Evolutionary conservation across 805 yeast species (phyloP).

Genomic region (Pichia scutulata): DNA sequence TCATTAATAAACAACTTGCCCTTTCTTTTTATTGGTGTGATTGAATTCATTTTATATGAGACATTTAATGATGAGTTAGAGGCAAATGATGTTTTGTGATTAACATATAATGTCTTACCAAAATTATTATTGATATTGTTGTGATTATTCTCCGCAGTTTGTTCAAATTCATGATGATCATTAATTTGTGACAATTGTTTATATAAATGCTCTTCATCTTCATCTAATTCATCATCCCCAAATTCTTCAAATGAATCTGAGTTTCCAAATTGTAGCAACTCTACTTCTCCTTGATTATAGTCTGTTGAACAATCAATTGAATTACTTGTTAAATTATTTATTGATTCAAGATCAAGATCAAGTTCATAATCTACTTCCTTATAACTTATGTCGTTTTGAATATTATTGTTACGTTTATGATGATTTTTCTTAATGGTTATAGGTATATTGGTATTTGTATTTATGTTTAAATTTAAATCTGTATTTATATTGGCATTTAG

Average conservation of each 20-base stretch:
- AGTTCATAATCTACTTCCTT: background rate
- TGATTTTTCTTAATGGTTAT: background rate
- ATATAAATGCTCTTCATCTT: conserved; percentile 3
- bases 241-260: conserved; percentile 19
- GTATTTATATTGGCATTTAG: background rate
- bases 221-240: conserved; percentile 15
- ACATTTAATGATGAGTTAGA: conserved; percentile 22
- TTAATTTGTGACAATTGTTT: background rate
- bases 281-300: conserved; percentile 19
- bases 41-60: conserved; percentile 23
- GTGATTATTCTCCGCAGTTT: background rate
- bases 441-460: background rate
- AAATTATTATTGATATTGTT: background rate
- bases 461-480: too few species aligned
- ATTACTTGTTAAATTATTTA: conserved; percentile 1
- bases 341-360: background rate
- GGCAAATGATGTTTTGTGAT: conserved; percentile 1
- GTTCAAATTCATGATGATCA: background rate
- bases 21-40: background rate
- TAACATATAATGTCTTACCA: conserved; percentile 1
- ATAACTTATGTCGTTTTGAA: background rate
- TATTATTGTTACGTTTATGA: background rate
- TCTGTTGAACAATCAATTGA: conserved; percentile 15
- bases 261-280: conserved; percentile 25
- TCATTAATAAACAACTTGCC: background rate